Percentiles rank a stretch among this genome's conserved stretches.
These are phyloP conservation scores for Fomitopsis palustris DNA, from an alignment of 1,284 basidiomycete species.

Conservation along the genomic window DNA sequence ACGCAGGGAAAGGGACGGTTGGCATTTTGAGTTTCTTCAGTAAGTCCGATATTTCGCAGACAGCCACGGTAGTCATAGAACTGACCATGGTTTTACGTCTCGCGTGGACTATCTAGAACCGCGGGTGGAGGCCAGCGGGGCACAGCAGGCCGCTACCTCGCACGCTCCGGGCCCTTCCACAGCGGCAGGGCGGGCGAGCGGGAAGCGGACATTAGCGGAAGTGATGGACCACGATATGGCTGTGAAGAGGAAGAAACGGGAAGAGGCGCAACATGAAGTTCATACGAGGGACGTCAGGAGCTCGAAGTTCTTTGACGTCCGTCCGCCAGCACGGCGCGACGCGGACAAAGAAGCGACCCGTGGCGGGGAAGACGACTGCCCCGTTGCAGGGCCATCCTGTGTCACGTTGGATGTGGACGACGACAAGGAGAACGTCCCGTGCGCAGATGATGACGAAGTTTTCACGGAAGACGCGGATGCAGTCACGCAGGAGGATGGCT, in stretches of 20 bases:
- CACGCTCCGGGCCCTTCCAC: slow-evolving; percentile 17
- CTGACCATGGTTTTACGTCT: slow-evolving; percentile 22
- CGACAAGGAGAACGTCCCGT: slow-evolving; percentile 42
- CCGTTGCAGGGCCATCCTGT: slow-evolving; percentile 39
- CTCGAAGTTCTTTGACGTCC: slow-evolving; percentile 25
- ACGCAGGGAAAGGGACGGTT: slow-evolving; percentile 32
- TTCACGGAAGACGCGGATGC: slow-evolving; percentile 33
- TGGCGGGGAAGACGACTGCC: slow-evolving; percentile 5
- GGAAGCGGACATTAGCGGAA: slow-evolving; percentile 68
- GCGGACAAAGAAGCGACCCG: neutral
- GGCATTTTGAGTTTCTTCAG: slow-evolving; percentile 64
- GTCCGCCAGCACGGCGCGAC: slow-evolving; percentile 14
- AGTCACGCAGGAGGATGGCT: slow-evolving; percentile 74
- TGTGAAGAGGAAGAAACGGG: slow-evolving; percentile 46
- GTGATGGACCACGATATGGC: slow-evolving; percentile 62
- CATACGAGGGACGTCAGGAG: slow-evolving; percentile 16
- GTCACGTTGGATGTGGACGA: slow-evolving; percentile 21
- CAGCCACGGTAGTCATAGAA: slow-evolving; percentile 1
- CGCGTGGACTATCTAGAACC: slow-evolving; percentile 38
- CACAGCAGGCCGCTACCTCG: neutral
- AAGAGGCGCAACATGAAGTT: slow-evolving; percentile 15
- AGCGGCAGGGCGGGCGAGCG: slow-evolving; percentile 57
- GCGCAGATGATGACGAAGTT: slow-evolving; percentile 36
- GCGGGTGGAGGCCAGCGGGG: slow-evolving; percentile 32
- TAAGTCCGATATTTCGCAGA: slow-evolving; percentile 31